Evolutionary conservation across 2,329 filamentous ascomycete genomes (phyloP), one percentile per base, ranked within the genome.

Genomic region (Hymenoscyphus albidus): DNA sequence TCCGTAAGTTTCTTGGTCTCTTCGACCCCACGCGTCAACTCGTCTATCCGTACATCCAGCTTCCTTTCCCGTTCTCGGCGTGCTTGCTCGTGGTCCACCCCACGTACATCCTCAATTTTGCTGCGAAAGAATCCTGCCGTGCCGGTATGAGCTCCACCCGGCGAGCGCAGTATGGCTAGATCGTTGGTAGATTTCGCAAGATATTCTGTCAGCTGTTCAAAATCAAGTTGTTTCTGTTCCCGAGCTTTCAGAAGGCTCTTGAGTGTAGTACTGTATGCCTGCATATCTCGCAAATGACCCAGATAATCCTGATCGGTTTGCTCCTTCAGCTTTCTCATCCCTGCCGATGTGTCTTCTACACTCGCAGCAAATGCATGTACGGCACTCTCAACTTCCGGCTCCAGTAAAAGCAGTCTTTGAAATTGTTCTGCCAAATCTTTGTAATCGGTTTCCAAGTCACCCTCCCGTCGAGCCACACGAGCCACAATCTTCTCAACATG

Each of bases 201-300:
- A 77, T 98, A 98, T 76, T 98, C 94, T 35, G 93, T 96, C 40
- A 99, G 83, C 69, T 92, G 93, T 79, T 99, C 95, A 74, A 94
- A 97, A 79, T 99, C 95, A 64, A 99, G 89, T 77, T 99, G 95
- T 76, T 99, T 99, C 80, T 96, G 93, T 80, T 99, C 95, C 42
- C 95, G 89, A 1, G 92, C 92, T 77, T 96, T 96, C 68, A 99
- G 87, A 5, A 99, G 87, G 31, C 87, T 84, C 77, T 96, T 96
- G 58, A 98, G 81, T 0, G 93, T 90, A n/a, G 85, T 80, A 69
- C 93, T 94, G 78, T 98, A 99, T 32, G 93, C 90, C 72, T 96
- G 91, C 93, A 98, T 97, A 78, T 99, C 95, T 60, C 93, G 88
- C 62, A 99, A 82, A 63, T 90, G 94, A 70, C 92, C 92, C 1